Evolutionary conservation across 768 basidiomycete genomes (phyloP).

Genomic region (Coprinopsis marcescibilis): DNA sequence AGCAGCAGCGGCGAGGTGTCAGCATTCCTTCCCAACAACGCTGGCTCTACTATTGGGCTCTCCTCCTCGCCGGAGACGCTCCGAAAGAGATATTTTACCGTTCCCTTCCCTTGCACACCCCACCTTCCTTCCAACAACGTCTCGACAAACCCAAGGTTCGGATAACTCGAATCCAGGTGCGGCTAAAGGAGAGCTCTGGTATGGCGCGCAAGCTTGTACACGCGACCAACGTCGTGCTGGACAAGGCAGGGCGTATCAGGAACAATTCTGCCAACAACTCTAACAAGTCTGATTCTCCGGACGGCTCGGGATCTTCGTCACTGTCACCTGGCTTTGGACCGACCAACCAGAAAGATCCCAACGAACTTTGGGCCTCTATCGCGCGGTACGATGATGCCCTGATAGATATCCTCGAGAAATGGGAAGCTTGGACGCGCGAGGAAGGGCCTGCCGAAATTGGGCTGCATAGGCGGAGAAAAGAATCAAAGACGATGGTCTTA

Average conservation of each 20-base stretch:
- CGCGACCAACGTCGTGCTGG: conserved; percentile 51
- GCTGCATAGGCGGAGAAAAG: conserved; percentile 16
- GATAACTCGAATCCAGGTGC: conserved; percentile 50
- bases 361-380: conserved; percentile 63
- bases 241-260: conserved; percentile 25
- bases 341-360: conserved; percentile 20
- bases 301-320: no score
- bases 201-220: conserved; percentile 48
- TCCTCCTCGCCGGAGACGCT: conserved; percentile 50
- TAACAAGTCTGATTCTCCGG: no score
- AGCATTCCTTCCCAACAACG: conserved; percentile 80
- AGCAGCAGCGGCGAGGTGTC: conserved; percentile 47
- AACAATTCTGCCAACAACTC: conserved; percentile 2
- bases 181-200: conserved; percentile 52
- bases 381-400: conserved; percentile 77
- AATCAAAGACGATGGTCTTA: conserved; percentile 24
- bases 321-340: not conserved
- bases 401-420: conserved; percentile 54
- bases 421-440: conserved; percentile 52
- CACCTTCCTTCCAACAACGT: not conserved
- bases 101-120: no score
- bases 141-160: conserved; percentile 39
- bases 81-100: conserved; percentile 38
- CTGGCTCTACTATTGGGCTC: conserved; percentile 75
- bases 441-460: conserved; percentile 29